Conservation (phyloP, 2,329 filamentous ascomycete species). For the Pestalotiopsis sp. region DNA sequence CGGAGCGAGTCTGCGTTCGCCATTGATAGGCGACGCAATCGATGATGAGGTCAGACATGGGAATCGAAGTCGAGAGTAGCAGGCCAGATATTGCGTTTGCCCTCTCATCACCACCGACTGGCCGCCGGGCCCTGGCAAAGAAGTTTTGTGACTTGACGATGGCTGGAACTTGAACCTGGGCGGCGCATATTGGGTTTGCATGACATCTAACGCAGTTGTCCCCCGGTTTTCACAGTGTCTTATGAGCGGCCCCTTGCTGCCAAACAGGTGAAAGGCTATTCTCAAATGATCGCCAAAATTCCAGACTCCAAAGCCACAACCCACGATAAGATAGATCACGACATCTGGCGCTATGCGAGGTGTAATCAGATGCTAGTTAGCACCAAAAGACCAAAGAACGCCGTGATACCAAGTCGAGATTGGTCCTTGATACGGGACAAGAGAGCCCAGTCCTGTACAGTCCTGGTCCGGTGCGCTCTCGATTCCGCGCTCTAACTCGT, state of each 20-base stretch:
- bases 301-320: background rate
- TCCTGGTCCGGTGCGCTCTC: background rate
- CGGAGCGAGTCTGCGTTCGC: background rate
- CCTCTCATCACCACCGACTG: constrained; percentile 10
- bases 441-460: background rate
- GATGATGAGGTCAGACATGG: constrained; percentile 13
- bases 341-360: background rate
- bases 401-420: background rate
- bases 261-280: background rate
- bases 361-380: background rate
- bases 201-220: background rate
- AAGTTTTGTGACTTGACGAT: background rate
- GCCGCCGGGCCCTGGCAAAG: background rate
- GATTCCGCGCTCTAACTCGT: background rate
- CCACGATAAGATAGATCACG: background rate
- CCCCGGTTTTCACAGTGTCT: background rate
- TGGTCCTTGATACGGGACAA: background rate
- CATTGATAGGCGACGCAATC: background rate
- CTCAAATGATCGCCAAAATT: background rate
- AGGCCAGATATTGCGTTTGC: background rate
- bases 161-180: background rate
- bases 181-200: background rate
- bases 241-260: background rate
- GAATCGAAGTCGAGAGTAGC: background rate
- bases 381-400: background rate